These are phyloP conservation scores for Beta macrorhiza DNA, from an alignment of 179 eudicot genomes.

Conservation along the genomic window DNA sequence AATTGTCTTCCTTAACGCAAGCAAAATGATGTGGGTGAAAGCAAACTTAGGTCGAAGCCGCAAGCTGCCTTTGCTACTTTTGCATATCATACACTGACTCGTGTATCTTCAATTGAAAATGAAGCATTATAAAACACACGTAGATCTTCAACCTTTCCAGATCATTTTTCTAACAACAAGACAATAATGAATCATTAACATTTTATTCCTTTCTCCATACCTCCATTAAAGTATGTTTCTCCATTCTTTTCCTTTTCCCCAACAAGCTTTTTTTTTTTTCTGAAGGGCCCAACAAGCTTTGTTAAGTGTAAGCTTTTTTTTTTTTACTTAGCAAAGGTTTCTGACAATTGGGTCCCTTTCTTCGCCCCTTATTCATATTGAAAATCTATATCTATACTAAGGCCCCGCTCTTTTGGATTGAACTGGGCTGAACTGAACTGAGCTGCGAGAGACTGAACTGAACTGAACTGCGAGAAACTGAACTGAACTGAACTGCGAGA, in stretches of 20 bases:
- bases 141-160: conserved; percentile 33
- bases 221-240: neutral
- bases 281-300: no score
- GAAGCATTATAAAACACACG: conserved; percentile 21
- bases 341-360: no score
- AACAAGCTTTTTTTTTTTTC: no score
- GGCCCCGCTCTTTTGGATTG: no score
- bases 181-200: conserved; percentile 21
- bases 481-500: no score
- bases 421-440: no score
- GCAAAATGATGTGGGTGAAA: conserved; percentile 18
- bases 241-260: neutral
- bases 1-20: conserved; percentile 17
- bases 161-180: conserved; percentile 23
- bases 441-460: no score
- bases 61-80: neutral
- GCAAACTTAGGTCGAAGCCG: conserved; percentile 22
- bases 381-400: no score
- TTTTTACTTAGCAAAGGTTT: no score
- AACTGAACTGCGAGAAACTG: no score
- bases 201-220: conserved; percentile 8
- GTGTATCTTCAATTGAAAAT: conserved; percentile 17
- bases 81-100: conserved; percentile 22
- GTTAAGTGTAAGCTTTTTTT: no score
- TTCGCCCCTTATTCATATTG: no score